Evolutionary conservation across 176 grass and related monocot species (phyloP), one percentile per base, ranked within the genome.

Genomic region (Oryza rufipogon): DNA sequence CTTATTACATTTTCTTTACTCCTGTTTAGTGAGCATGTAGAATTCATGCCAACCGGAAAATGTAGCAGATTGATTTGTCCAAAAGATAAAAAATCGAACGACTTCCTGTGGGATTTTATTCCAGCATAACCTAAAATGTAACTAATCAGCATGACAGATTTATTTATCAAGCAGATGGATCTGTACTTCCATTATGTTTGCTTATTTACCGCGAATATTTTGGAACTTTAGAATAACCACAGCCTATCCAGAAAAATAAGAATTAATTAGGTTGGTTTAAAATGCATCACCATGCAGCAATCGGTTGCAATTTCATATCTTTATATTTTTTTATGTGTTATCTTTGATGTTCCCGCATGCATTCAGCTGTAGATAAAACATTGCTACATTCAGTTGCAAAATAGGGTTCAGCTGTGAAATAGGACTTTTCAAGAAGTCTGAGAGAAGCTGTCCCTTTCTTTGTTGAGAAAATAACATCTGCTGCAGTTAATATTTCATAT

Each of bases 401-500:
- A 2, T 23, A 30, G 23, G 13, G 15, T 72, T 45, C 70, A 74
- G 26, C 23, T 11, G 7, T 45, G 30, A 51, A 51, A 2, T 25
- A 51, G 23, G 14, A 9, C 7, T 33, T 10, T 52, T 42, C 10
- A 3, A 6, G 32, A 75, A 20, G 8, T 11, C 6, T 15, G 47
- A 19, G 72, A 51, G 28, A 74, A 44, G 9, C 2, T 2, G 71
- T 73, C 9, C 44, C 12, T 49, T 73, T 74, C 46, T 30, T 30
- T 74, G 4, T 48, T 74, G 23, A 75, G 46, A 52, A 75, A 54
- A 75, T 54, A 52, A 4, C 32, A 61, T 17, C 16, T 39, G 3
- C 11, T 66, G 32, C 19, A 61, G 51, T 61, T 60, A 76, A 60
- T 38, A 61, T 76, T 22, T 60, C 30, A 60, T 38, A 61, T 76